These are phyloP conservation scores for Helicostylum pulchrum DNA, from an alignment of 192 early-diverging fungal genomes.

Conservation along the genomic window DNA sequence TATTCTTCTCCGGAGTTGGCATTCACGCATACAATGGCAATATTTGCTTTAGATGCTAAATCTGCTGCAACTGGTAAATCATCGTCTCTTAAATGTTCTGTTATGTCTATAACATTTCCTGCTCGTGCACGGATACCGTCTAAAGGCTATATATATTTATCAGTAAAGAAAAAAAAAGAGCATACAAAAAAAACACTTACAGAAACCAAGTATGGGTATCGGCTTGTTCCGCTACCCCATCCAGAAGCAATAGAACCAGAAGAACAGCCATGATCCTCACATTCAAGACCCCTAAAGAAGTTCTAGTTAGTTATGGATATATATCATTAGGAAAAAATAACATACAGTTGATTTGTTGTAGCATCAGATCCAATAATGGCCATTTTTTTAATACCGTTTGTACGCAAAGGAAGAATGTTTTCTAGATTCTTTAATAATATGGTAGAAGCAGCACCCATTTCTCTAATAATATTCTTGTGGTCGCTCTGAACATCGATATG, in stretches of 20 bases:
- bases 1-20: conserved; percentile 33
- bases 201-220: conserved; percentile 31
- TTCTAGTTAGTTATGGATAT: not conserved
- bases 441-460: conserved; percentile 28
- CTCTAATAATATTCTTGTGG: conserved; percentile 20
- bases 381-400: not conserved
- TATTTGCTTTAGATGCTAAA: conserved; percentile 36
- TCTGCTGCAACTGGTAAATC: conserved; percentile 12
- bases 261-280: conserved; percentile 25
- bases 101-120: conserved; percentile 14
- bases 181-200: conserved; percentile 19
- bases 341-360: conserved; percentile 18
- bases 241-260: conserved; percentile 26
- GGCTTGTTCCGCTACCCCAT: conserved; percentile 29
- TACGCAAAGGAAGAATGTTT: conserved; percentile 22
- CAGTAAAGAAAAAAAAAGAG: not conserved
- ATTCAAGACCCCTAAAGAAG: conserved; percentile 23
- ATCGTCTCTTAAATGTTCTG: conserved; percentile 9
- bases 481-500: conserved; percentile 26
- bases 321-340: not conserved
- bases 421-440: conserved; percentile 26
- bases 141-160: conserved; percentile 11
- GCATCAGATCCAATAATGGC: conserved; percentile 33
- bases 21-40: conserved; percentile 42
- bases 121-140: conserved; percentile 26